Evolutionary conservation across 495 filamentous ascomycete species (phyloP).

Genomic region (Aspergillus biplanus): DNA sequence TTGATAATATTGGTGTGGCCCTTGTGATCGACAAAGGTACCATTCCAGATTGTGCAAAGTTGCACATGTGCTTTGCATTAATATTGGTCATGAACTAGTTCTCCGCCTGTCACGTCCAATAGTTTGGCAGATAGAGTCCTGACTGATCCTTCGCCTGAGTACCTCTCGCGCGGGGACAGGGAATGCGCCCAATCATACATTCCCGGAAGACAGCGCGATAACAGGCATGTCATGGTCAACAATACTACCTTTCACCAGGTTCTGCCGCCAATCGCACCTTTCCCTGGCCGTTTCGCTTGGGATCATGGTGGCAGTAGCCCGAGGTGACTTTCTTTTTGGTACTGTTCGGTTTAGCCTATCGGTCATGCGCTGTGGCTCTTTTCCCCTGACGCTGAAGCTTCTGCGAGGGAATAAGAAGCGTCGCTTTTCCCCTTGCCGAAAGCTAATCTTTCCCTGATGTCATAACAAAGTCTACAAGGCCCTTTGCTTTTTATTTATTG

Average conservation of each 20-base stretch:
- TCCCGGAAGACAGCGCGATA: neutral
- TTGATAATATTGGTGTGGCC: neutral
- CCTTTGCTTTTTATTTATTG: neutral
- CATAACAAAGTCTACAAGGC: slow-evolving; percentile 10
- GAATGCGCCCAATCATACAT: slow-evolving; percentile 16
- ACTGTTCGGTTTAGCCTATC: slow-evolving; percentile 1
- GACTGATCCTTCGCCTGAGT: slow-evolving; percentile 7
- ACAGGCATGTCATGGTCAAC: slow-evolving; percentile 1
- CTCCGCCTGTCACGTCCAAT: slow-evolving; percentile 1
- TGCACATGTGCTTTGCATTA: slow-evolving; percentile 1
- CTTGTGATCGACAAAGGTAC: slow-evolving; percentile 5
- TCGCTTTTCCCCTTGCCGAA: neutral
- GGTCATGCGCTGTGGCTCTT: slow-evolving; percentile 18
- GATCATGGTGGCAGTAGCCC: slow-evolving; percentile 12
- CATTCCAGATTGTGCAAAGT: neutral
- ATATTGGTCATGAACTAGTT: neutral
- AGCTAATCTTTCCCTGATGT: slow-evolving; percentile 3
- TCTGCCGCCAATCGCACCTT: slow-evolving; percentile 13
- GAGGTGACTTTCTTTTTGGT: neutral
- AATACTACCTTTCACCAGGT: slow-evolving; percentile 18
- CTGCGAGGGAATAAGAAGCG: slow-evolving; percentile 12
- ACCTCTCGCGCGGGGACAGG: slow-evolving; percentile 14
- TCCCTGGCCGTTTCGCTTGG: slow-evolving; percentile 13
- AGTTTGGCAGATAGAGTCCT: slow-evolving; percentile 8
- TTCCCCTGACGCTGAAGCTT: slow-evolving; percentile 7